Conservation (phyloP, 805 yeast genomes). For the Priceomyces haplophilus region DNA sequence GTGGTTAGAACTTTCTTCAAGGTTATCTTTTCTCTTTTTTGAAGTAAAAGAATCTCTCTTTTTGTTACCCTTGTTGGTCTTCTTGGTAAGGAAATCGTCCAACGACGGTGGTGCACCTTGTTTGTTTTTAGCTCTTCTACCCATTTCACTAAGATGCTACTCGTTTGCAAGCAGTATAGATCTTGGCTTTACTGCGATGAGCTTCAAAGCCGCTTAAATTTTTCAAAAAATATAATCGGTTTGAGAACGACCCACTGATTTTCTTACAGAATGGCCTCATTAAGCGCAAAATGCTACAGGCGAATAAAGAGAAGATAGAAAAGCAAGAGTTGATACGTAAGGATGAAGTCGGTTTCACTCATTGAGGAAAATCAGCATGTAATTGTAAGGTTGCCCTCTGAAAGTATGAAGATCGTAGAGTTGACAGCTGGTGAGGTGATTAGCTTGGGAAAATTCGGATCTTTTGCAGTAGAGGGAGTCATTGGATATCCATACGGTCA, state of each 20-base stretch:
- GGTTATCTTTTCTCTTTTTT: slow-evolving; percentile 6
- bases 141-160: slow-evolving; percentile 48
- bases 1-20: slow-evolving; percentile 4
- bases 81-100: slow-evolving; percentile 67
- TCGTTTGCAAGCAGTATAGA: neutral
- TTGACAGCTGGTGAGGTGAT: slow-evolving; percentile 58
- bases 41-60: slow-evolving; percentile 23
- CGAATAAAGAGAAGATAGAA: neutral
- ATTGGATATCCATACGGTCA: slow-evolving; percentile 85
- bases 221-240: slow-evolving; percentile 9
- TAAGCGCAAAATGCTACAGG: neutral
- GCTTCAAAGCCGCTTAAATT: slow-evolving; percentile 8
- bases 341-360: neutral
- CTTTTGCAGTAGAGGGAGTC: slow-evolving; percentile 69
- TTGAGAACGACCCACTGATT: slow-evolving; percentile 6
- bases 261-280: neutral
- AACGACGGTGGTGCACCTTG: slow-evolving; percentile 89
- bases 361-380: slow-evolving; percentile 54
- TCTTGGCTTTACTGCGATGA: slow-evolving; percentile 8
- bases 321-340: neutral
- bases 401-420: slow-evolving; percentile 69
- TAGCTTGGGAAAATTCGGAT: slow-evolving; percentile 88
- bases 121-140: slow-evolving; percentile 89
- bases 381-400: slow-evolving; percentile 77
- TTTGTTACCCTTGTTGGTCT: slow-evolving; percentile 39